phyloP scores from a whole-genome alignment of 148 eudicot genomes.

The Rhododendron kiyosumense region DNA sequence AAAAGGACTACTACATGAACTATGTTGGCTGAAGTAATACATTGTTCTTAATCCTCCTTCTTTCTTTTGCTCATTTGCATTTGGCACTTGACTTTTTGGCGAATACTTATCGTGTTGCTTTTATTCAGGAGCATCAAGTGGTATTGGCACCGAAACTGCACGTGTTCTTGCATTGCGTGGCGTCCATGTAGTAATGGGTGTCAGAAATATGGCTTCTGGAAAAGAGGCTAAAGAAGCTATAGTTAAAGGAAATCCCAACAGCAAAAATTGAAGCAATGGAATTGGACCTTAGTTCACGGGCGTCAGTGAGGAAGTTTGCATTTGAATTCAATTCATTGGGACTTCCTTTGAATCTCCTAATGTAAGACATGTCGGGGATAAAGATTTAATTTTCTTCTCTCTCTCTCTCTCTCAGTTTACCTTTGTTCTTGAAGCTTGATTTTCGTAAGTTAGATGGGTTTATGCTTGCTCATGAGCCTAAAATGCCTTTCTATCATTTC shows the following conservation, averaged over 20 bases:
- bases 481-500: background rate
- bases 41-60: background rate
- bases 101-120: background rate
- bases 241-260: conserved; percentile 49
- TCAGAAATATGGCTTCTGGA: conserved; percentile 65
- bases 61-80: background rate
- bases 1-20: background rate
- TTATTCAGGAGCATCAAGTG: conserved; percentile 75
- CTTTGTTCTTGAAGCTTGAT: background rate
- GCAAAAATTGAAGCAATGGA: conserved; percentile 80
- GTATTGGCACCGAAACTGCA: conserved; percentile 78
- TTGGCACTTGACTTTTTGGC: background rate
- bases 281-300: conserved; percentile 70
- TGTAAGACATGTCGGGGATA: conserved; percentile 41
- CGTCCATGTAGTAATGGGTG: conserved; percentile 82
- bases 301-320: conserved; percentile 65
- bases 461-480: background rate
- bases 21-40: background rate
- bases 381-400: background rate
- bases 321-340: conserved; percentile 50
- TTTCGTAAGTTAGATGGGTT: background rate
- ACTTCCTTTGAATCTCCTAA: conserved; percentile 60
- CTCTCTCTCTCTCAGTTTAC: background rate
- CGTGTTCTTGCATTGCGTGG: conserved; percentile 90
- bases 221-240: conserved; percentile 48